Base-by-base conservation (phyloP, 176 grass and related monocot species). In the Cenchrus fungigraminus region DNA sequence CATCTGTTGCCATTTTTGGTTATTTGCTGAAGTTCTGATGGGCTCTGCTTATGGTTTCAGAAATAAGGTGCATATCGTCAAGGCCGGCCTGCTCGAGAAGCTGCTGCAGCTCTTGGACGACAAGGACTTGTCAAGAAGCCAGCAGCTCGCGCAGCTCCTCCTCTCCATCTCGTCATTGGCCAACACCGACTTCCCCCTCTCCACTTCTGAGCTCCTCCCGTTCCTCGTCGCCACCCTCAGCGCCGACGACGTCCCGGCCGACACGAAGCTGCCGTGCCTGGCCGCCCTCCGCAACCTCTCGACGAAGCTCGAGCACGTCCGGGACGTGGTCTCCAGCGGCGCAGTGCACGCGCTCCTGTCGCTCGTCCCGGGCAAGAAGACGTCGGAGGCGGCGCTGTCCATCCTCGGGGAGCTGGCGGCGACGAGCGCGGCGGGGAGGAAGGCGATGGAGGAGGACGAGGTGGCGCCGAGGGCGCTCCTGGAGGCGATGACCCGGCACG, bases 11-110 rank as follows among this genome's bases (percentile, higher is more conserved):
- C 31, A 65, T 47, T 68, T 4, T 4, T 68, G 10, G 64, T 60
- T 57, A 42, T 74, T 13, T 74, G 49, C 59, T 80, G 7, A 90
- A 55, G 28, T 37, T 28, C 28, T 74, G 50, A 55, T 29, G 6
- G 9, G 8, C 32, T 20, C 7, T 71, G 6, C 17, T 55, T 71
- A 71, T 54, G 20, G 44, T 84, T 94, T 89, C 88, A 99, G 97
- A 87, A 96, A 92, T 73, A 99, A 92, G 87, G 90, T 91, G n/a
- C 87, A 88, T 12, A 91, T 99, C 3, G 89, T 91, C 4, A 90
- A 91, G 49, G 81, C 91, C 10, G 97, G 91, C 46, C 86, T 96
- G 5, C 86, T 96, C 4, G 28, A 63, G 87, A 99, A 95, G 73
- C 58, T 99, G 53, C 74, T 83, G 20, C 52, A 61, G 25, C 54